Evolutionary conservation across 768 basidiomycete species (phyloP).

Genomic region (Trametopsis cervina): DNA sequence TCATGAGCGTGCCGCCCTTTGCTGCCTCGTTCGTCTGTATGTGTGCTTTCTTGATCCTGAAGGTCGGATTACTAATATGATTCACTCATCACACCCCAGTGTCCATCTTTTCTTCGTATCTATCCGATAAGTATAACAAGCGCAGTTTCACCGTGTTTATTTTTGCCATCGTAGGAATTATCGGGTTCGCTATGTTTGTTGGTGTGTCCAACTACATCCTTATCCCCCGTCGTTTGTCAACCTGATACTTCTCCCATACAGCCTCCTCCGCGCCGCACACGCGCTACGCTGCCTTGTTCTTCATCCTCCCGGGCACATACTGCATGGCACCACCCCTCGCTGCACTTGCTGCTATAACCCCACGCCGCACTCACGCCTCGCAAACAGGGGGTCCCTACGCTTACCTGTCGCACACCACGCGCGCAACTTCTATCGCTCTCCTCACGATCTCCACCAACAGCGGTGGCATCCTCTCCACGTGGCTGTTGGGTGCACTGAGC

Average conservation of each 20-base stretch:
- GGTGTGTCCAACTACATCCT: slow-evolving; percentile 25
- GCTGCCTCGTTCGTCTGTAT: slow-evolving; percentile 21
- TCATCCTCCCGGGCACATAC: slow-evolving; percentile 47
- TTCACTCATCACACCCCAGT: slow-evolving; percentile 19
- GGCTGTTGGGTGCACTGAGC: slow-evolving; percentile 48
- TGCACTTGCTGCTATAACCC: slow-evolving; percentile 59
- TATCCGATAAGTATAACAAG: slow-evolving; percentile 47
- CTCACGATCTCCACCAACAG: slow-evolving; percentile 51
- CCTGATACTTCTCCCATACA: neutral
- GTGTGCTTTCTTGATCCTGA: neutral
- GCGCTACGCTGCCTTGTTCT: slow-evolving; percentile 51
- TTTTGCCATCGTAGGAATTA: slow-evolving; percentile 33
- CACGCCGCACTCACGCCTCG: slow-evolving; percentile 20
- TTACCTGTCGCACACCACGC: slow-evolving; percentile 30
- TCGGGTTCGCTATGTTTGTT: slow-evolving; percentile 52
- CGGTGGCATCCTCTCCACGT: slow-evolving; percentile 55
- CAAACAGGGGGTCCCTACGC: slow-evolving; percentile 34
- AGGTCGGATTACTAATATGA: neutral
- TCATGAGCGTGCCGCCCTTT: slow-evolving; percentile 28
- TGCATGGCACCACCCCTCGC: slow-evolving; percentile 44
- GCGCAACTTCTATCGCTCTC: slow-evolving; percentile 53
- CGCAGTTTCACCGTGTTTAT: slow-evolving; percentile 43
- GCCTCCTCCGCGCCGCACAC: slow-evolving; percentile 30
- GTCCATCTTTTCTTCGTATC: slow-evolving; percentile 34
- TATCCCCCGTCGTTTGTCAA: neutral